Base-by-base conservation (phyloP, 2,329 filamentous ascomycete species). In the Colletotrichum sidae region DNA sequence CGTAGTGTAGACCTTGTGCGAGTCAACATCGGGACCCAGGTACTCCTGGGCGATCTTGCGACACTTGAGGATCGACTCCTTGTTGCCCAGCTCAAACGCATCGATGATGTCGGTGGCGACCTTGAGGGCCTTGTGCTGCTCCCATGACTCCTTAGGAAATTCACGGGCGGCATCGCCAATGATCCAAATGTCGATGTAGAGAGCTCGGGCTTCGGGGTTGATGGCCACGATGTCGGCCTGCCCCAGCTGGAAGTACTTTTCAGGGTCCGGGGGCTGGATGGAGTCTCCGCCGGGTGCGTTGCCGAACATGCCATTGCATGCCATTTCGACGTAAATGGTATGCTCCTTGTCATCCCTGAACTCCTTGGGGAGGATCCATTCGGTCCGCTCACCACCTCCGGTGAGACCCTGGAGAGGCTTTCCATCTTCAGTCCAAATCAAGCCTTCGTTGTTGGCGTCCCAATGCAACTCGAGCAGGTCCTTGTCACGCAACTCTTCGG, bases 221-320 rank as follows among this genome's bases (percentile, higher is more conserved):
- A 98, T 90, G 54, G 93, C 94, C 2, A 94, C 92, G 68, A 99
- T 96, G 67, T 94, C 90, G 12, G 94, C 95, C 69, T 89, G 90
- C 68, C 82, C 80, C 59, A 99, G 85, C 62, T 84, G 85, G 76
- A 91, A 99, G 75, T 91, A 92, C 72, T 86, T 91, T 81, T 97
- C 88, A n/a, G 92, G 92, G 65, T 91, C 84, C 0, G 96, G 96
- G 12, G 96, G 94, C 75, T 97, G 92, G 70, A 97, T 98, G 38
- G 85, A 88, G 76, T 96, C 93, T 34, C 93, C 93, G 17, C 91
- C 91, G 0, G 91, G 86, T 0, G 94, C 91, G 76, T 97, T 97
- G 71, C 96, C 96, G 80, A 98, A 98, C 94, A 98, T 98, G 77
- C 91, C 90, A 77, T 99, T 99, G 80, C 96, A 98, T 17, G 96